A percentile compares a stretch with the other conserved stretches of the same genome.
Conservation (phyloP, 495 filamentous ascomycete species). For the Aspergillus nanangensis region DNA sequence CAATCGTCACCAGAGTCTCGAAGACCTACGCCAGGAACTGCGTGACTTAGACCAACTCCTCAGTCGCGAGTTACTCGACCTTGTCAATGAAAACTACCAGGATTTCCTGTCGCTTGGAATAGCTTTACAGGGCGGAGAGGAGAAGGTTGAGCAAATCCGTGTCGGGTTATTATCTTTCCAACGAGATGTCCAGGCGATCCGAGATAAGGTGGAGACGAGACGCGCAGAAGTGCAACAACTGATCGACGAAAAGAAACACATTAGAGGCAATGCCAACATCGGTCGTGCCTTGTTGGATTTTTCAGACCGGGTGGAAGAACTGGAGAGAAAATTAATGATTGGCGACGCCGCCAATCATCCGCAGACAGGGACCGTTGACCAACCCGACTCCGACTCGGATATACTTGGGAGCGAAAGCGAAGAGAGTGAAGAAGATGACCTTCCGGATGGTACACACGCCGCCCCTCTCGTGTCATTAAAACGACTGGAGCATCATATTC, state of each 20-base stretch:
- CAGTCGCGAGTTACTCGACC: conserved; percentile 79
- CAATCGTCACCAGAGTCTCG: conserved; percentile 90
- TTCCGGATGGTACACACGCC: conserved; percentile 36
- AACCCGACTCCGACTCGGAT: conserved; percentile 35
- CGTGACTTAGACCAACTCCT: conserved; percentile 69
- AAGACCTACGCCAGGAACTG: conserved; percentile 85
- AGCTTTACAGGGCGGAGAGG: conserved; percentile 81
- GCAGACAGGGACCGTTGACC: background rate
- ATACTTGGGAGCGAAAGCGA: conserved; percentile 46
- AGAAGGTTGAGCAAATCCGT: conserved; percentile 85
- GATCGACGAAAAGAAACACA: conserved; percentile 48
- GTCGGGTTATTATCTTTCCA: conserved; percentile 82
- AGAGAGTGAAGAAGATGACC: conserved; percentile 48
- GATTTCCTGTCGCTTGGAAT: conserved; percentile 82
- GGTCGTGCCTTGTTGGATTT: conserved; percentile 68
- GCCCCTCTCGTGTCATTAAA: conserved; percentile 38
- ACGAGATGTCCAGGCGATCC: conserved; percentile 65
- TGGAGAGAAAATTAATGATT: conserved; percentile 70
- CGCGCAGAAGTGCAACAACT: conserved; percentile 49
- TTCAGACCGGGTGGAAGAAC: conserved; percentile 62
- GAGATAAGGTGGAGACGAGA: conserved; percentile 48
- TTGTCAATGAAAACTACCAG: conserved; percentile 90
- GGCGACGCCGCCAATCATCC: conserved; percentile 17
- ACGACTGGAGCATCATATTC: conserved; percentile 52
- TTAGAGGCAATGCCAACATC: conserved; percentile 48